phyloP scores from a whole-genome alignment of 1,139 yeast genomes.

The Blastobotrys illinoisensis region DNA sequence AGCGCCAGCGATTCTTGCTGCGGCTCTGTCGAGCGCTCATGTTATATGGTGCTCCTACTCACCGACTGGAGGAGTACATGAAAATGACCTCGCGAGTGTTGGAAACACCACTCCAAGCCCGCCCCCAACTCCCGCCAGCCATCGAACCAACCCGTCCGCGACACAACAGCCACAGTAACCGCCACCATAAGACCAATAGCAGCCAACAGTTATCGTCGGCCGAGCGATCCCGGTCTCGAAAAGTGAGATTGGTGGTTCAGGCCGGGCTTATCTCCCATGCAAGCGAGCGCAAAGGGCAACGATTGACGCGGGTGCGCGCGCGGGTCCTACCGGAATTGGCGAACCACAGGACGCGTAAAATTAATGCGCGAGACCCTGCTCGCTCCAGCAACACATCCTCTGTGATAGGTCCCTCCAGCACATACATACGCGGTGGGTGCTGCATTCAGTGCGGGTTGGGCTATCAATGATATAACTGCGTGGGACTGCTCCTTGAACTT shows the following conservation, averaged over 20 bases:
- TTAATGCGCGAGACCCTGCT: not conserved
- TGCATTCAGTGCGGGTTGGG: not conserved
- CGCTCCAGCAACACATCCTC: not conserved
- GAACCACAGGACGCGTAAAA: not conserved
- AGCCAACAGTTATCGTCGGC: not conserved
- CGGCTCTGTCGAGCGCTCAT: conserved; percentile 82
- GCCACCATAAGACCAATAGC: too few species aligned
- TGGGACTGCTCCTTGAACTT: not conserved
- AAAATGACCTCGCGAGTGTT: conserved; percentile 82
- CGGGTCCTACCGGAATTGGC: not conserved
- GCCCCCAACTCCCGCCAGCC: too few species aligned
- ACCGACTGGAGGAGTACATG: conserved; percentile 86
- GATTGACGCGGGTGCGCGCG: not conserved
- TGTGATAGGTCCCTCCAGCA: not conserved
- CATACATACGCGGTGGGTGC: not conserved
- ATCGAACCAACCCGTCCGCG: too few species aligned
- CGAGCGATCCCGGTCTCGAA: not conserved
- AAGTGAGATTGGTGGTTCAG: not conserved
- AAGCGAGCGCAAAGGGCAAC: not conserved
- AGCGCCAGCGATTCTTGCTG: conserved; percentile 77
- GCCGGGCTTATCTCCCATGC: not conserved
- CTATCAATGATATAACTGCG: not conserved
- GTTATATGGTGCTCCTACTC: conserved; percentile 95
- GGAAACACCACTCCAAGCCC: conserved; percentile 45
- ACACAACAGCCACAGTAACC: too few species aligned